phyloP scores from a whole-genome alignment of 2,329 filamentous ascomycete genomes.

The Byssothecium circinans region DNA sequence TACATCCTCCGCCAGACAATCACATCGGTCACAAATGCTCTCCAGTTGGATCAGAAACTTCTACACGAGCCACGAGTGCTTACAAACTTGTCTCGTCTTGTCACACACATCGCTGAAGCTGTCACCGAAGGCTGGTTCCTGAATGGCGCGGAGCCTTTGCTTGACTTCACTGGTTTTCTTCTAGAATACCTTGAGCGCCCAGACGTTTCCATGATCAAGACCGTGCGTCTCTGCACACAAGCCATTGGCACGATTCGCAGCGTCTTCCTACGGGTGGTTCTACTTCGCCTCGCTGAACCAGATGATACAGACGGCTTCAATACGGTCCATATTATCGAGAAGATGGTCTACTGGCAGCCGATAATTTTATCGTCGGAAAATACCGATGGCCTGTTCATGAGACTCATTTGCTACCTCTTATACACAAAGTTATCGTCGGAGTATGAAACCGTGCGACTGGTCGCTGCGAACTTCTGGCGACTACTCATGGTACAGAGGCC shows the following conservation, averaged over 20 bases:
- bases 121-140: constrained; percentile 97
- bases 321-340: constrained; percentile 73
- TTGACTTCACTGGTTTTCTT: constrained; percentile 83
- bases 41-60: constrained; percentile 71
- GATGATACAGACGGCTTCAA: constrained; percentile 68
- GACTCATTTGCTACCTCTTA: constrained; percentile 87
- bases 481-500: constrained; percentile 93
- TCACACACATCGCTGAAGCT: constrained; percentile 79
- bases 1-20: constrained; percentile 79
- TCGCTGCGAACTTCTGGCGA: constrained; percentile 84
- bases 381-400: constrained; percentile 77
- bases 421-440: constrained; percentile 83
- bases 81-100: constrained; percentile 82
- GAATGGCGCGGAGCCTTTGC: constrained; percentile 76
- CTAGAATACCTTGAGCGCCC: constrained; percentile 88
- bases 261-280: constrained; percentile 75
- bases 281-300: constrained; percentile 81
- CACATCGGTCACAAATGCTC: constrained; percentile 66
- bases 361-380: constrained; percentile 80
- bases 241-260: constrained; percentile 74
- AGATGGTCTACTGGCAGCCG: constrained; percentile 93
- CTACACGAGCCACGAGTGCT: constrained; percentile 81
- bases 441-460: constrained; percentile 66
- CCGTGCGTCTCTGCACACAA: constrained; percentile 86
- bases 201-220: constrained; percentile 78